Conservation (phyloP, 768 basidiomycete species). For the Panaeolus papilionaceus region DNA sequence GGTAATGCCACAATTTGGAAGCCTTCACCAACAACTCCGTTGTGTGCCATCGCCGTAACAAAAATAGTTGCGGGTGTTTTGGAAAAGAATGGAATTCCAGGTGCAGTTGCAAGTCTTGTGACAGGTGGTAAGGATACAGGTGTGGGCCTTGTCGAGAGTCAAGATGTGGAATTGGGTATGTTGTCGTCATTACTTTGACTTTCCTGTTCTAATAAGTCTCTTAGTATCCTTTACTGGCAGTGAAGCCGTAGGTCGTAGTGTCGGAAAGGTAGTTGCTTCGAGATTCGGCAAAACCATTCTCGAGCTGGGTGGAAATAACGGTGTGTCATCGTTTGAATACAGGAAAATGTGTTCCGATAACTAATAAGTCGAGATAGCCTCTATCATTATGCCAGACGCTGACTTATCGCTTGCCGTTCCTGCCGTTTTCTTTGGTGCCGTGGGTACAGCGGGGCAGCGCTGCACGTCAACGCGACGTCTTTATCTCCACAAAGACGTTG, state of each 20-base stretch:
- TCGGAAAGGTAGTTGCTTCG: slow-evolving; percentile 87
- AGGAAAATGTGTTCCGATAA: slow-evolving; percentile 20
- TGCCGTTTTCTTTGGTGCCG: slow-evolving; percentile 91
- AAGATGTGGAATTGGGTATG: slow-evolving; percentile 79
- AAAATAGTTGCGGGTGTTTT: slow-evolving; percentile 83
- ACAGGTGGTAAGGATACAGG: slow-evolving; percentile 86
- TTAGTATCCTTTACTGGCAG: slow-evolving; percentile 96
- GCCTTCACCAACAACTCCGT: slow-evolving; percentile 86
- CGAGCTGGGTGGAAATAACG: slow-evolving; percentile 96
- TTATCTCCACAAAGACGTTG: slow-evolving; percentile 85
- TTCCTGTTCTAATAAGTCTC: slow-evolving; percentile 13
- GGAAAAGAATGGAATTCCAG: slow-evolving; percentile 82
- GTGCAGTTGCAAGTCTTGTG: slow-evolving; percentile 83
- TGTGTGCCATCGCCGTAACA: slow-evolving; percentile 91
- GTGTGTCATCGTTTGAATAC: slow-evolving; percentile 46
- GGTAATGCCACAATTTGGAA: slow-evolving; percentile 98
- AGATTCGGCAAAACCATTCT: slow-evolving; percentile 91
- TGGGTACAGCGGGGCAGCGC: slow-evolving; percentile 77
- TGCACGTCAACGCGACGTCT: slow-evolving; percentile 94
- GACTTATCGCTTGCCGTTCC: slow-evolving; percentile 90
- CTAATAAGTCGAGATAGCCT: slow-evolving; percentile 56
- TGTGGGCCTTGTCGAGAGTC: slow-evolving; percentile 75
- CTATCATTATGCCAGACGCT: slow-evolving; percentile 93
- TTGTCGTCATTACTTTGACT: neutral
- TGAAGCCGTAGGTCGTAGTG: slow-evolving; percentile 83